phyloP scores from a whole-genome alignment of 2,329 filamentous ascomycete species.

The Paramyrothecium roridum region DNA sequence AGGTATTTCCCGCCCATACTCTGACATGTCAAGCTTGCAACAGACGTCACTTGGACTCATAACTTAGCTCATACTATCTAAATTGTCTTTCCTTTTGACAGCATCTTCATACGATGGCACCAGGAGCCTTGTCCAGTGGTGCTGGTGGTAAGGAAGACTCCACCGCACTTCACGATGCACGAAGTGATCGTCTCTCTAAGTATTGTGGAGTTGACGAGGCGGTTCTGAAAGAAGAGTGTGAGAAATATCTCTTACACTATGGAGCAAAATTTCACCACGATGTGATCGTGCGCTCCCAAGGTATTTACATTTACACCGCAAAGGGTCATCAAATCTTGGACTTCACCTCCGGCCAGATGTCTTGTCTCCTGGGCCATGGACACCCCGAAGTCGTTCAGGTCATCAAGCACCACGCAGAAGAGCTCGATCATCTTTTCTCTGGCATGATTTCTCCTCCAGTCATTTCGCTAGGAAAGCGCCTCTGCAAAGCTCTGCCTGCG shows the following conservation, averaged over 20 bases:
- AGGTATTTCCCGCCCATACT: background rate
- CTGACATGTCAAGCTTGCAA: no score
- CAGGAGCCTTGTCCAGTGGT: conserved; percentile 9
- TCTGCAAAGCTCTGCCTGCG: conserved; percentile 44
- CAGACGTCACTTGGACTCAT: no score
- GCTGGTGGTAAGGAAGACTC: conserved; percentile 3
- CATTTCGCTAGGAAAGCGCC: conserved; percentile 47
- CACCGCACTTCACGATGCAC: conserved; percentile 3
- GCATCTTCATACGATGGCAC: conserved; percentile 13
- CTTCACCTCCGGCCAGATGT: conserved; percentile 61
- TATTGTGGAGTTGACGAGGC: conserved; percentile 15
- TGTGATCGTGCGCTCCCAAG: conserved; percentile 39
- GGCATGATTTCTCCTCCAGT: conserved; percentile 58
- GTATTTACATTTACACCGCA: conserved; percentile 43
- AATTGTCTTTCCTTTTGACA: no score
- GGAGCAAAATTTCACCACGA: conserved; percentile 22
- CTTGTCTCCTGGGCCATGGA: conserved; percentile 54
- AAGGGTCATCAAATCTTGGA: conserved; percentile 47
- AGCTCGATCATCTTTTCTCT: conserved; percentile 57
- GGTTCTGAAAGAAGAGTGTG: conserved; percentile 14
- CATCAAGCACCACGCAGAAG: conserved; percentile 42
- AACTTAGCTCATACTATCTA: no score
- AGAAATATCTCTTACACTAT: conserved; percentile 20
- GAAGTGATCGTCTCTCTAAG: conserved; percentile 10
- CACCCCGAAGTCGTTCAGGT: conserved; percentile 56